Base-by-base conservation (phyloP, 805 yeast species). In the Candida ficus region DNA sequence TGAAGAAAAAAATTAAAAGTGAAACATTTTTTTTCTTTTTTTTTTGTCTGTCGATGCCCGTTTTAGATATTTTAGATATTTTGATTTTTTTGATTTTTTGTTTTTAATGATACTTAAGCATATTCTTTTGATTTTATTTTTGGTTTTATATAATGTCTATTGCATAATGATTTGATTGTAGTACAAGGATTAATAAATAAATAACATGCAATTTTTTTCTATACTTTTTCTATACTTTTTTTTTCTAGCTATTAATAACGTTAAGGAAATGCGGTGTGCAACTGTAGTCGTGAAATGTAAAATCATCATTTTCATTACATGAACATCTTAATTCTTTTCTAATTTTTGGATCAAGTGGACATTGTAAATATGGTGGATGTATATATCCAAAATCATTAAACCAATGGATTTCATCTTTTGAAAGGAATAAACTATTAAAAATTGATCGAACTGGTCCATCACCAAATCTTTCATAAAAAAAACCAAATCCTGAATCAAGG, bases 391-490 rank as follows among this genome's bases (percentile, higher is more conserved):
- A 73, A 58, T 85, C 93, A 40, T 77, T 78, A 59, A 88, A 83
- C 71, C 83, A 78, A 54, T 83, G 88, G 32, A 87, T 63, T 54
- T 78, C 69, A 38, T 73, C 76, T 54, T 70, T 75, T 33, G 80
- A 76, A 53, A 84, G 57, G 64, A 87, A 80, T 45, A 87, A 64
- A 9, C 90, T 68, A 18, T 80, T 91, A 17, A 89, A 95, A 48
- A 86, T 78, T 7, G 90, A 80, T 58, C 85, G 90, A 36, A 86
- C 80, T 17, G 95, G 95, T 18, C 95, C 95, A 62, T 87, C 95
- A 44, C 95, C 95, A 91, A 95, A 87, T 60, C 95, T 71, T 63
- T 83, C 88, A 62, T 89, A 88, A 67, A 83, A 88, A 62, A 88
- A 88, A 3, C 95, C 95, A 46, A 93, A 93, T 3, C 81, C 68